A percentile compares a stretch with the other conserved stretches of the same genome.
Conservation (phyloP, 2,329 filamentous ascomycete species). For the Alternaria sp. region DNA sequence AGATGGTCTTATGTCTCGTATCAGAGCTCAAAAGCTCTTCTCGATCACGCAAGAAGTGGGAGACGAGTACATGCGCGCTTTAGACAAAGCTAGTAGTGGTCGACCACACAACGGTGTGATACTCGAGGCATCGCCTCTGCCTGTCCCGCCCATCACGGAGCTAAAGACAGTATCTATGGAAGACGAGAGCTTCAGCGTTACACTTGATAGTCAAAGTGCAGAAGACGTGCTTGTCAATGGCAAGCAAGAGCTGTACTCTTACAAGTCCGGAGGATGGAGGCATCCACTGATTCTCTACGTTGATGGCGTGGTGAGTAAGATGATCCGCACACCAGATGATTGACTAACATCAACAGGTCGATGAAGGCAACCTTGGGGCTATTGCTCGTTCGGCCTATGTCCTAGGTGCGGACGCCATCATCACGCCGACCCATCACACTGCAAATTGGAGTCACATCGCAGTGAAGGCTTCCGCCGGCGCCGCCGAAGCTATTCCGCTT, state of each 20-base stretch:
- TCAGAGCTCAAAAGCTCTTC: constrained; percentile 30
- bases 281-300: constrained; percentile 78
- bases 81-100: constrained; percentile 84
- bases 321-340: not conserved
- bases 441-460: constrained; percentile 79
- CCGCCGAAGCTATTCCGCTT: constrained; percentile 80
- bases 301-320: constrained; percentile 67
- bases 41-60: constrained; percentile 62
- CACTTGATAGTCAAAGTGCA: constrained; percentile 71
- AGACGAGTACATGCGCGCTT: constrained; percentile 68
- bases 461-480: constrained; percentile 88
- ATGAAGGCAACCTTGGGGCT: constrained; percentile 89
- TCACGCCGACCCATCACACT: constrained; percentile 74
- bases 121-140: constrained; percentile 85
- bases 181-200: constrained; percentile 32
- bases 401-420: constrained; percentile 86
- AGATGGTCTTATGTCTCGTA: constrained; percentile 30
- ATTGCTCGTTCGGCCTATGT: constrained; percentile 90
- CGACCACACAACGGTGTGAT: constrained; percentile 91
- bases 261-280: constrained; percentile 55
- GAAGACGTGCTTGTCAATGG: constrained; percentile 83
- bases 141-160: constrained; percentile 71
- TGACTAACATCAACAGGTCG: constrained; percentile 59
- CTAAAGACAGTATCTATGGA: constrained; percentile 63
- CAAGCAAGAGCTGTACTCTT: constrained; percentile 61